A percentile compares a stretch with the other conserved stretches of the same genome.
phyloP scores from a whole-genome alignment of 2,329 filamentous ascomycete genomes.

The Blastomyces silverae region DNA sequence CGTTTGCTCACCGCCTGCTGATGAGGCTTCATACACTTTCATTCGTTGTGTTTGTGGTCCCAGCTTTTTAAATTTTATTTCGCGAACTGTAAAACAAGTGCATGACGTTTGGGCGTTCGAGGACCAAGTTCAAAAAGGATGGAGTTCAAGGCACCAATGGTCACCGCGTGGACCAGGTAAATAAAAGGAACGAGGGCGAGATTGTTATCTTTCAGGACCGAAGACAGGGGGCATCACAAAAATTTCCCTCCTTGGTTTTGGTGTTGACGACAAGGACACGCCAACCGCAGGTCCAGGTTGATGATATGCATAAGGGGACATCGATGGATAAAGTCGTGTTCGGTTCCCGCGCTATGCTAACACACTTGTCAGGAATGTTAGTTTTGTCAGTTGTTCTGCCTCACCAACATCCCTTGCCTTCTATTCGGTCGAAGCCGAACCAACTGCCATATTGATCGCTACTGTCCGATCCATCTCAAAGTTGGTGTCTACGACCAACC shows the following conservation, averaged over 20 bases:
- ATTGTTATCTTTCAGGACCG: not conserved
- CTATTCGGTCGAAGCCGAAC: not conserved
- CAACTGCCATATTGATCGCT: not conserved
- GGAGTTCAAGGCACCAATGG: not conserved
- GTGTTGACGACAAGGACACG: not conserved
- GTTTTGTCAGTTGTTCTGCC: not conserved
- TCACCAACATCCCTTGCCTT: slow-evolving; percentile 3
- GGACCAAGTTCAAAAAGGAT: not conserved
- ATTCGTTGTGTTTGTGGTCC: not conserved
- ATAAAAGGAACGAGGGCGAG: not conserved
- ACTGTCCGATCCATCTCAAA: not conserved
- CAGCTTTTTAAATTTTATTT: not conserved
- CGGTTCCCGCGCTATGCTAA: not conserved
- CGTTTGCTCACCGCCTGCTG: slow-evolving; percentile 5
- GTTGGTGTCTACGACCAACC: not conserved
- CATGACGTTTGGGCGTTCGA: not conserved
- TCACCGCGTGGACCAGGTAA: too few relatives aligned
- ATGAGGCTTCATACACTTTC: not conserved
- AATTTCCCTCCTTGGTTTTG: not conserved
- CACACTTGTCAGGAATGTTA: not conserved
- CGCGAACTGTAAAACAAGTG: not conserved
- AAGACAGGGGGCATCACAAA: not conserved
- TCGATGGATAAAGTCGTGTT: not conserved
- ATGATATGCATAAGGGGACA: not conserved
- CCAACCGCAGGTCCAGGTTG: not conserved